Percentiles rank a stretch among this genome's conserved stretches.
These are phyloP conservation scores for Miamiensis avidus DNA, from an alignment of 169 alveolate species.

Conservation along the genomic window DNA sequence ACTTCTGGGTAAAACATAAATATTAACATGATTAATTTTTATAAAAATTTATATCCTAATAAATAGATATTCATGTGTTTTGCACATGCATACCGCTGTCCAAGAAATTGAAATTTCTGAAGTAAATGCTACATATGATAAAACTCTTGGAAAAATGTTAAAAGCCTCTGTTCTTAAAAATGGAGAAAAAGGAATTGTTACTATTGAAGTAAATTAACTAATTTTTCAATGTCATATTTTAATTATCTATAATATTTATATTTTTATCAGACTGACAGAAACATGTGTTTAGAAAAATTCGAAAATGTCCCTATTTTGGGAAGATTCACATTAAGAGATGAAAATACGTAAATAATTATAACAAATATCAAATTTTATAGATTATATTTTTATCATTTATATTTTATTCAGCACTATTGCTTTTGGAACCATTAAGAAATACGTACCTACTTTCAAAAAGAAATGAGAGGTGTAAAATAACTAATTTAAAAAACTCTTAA, in stretches of 20 bases:
- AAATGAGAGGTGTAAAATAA: neutral
- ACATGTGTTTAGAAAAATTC: conserved; percentile 89
- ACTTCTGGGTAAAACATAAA: too few species aligned
- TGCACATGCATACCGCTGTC: conserved; percentile 88
- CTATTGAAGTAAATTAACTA: conserved; percentile 50
- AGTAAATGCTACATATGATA: conserved; percentile 51
- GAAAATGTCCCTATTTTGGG: conserved; percentile 91
- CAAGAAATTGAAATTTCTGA: conserved; percentile 83
- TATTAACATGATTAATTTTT: too few species aligned
- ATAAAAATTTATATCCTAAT: too few species aligned
- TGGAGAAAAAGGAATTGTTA: conserved; percentile 63
- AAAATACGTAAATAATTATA: conserved; percentile 29
- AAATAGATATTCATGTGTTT: conserved; percentile 88
- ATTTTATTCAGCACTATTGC: neutral
- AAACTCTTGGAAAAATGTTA: conserved; percentile 58
- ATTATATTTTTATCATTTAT: too few species aligned
- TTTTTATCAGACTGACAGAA: conserved; percentile 14
- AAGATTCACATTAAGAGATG: conserved; percentile 96
- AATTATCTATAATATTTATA: neutral
- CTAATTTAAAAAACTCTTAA: too few species aligned
- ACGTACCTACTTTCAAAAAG: neutral
- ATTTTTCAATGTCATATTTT: neutral
- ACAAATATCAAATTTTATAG: too few species aligned
- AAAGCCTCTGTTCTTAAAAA: conserved; percentile 65
- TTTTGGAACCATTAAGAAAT: neutral